These are phyloP conservation scores for Fusarium kyushuense DNA, from an alignment of 2,329 filamentous ascomycete species.

Conservation along the genomic window DNA sequence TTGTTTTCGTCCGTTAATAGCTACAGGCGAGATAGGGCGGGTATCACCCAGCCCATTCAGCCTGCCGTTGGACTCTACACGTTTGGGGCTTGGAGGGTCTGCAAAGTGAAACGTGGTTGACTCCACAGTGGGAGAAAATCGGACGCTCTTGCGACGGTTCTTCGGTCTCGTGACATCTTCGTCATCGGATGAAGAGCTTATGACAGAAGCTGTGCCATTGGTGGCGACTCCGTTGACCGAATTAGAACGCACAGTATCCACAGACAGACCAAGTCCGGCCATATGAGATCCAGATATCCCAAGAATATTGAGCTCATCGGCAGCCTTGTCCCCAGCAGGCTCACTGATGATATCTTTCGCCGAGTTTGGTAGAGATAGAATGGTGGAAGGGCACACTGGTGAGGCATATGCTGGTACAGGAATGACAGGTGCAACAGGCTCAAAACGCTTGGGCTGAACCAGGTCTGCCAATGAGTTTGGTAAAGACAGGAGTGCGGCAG, in stretches of 20 bases:
- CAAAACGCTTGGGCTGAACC: conserved; percentile 10
- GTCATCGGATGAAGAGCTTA: conserved; percentile 38
- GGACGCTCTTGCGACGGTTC: conserved; percentile 72
- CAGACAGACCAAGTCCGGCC: conserved; percentile 18
- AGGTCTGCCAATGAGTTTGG: conserved; percentile 63
- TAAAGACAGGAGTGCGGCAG: conserved; percentile 61
- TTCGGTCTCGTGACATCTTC: conserved; percentile 37
- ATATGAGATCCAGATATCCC: conserved; percentile 12
- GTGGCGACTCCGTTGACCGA: conserved; percentile 9
- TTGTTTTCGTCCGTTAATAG: conserved; percentile 11
- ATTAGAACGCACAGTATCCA: conserved; percentile 5
- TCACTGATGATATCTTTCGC: conserved; percentile 14
- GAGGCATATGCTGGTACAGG: conserved; percentile 33
- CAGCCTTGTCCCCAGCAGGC: not conserved
- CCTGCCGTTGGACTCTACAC: conserved; percentile 38
- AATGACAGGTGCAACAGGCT: not conserved
- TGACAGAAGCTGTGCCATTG: conserved; percentile 18
- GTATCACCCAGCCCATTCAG: conserved; percentile 17
- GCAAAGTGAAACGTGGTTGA: conserved; percentile 69
- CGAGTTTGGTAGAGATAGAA: conserved; percentile 69
- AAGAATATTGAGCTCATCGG: conserved; percentile 2
- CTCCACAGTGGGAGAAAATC: conserved; percentile 76
- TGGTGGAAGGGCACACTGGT: conserved; percentile 59
- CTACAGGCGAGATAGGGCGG: conserved; percentile 23
- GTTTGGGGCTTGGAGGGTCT: conserved; percentile 64